Conservation (phyloP, 2,329 filamentous ascomycete genomes). For the Akanthomyces dipterigenus region DNA sequence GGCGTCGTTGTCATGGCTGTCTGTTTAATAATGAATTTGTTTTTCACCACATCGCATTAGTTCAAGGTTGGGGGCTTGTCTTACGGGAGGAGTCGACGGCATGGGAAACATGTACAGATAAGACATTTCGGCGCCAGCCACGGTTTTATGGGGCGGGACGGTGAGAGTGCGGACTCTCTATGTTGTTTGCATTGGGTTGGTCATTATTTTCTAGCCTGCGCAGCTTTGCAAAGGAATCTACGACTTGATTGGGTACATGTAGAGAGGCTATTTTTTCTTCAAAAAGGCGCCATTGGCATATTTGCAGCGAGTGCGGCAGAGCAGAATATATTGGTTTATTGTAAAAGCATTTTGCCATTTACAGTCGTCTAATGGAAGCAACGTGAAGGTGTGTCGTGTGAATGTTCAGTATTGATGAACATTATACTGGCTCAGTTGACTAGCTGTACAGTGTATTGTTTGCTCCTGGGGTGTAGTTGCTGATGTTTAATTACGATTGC, state of each 20-base stretch:
- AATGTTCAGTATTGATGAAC: no score
- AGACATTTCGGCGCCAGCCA: neutral
- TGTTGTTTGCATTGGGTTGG: neutral
- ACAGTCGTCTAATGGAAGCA: neutral
- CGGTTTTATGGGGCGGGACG: neutral
- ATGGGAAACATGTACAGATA: constrained; percentile 2
- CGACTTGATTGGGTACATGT: constrained; percentile 10
- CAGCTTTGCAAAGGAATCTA: neutral
- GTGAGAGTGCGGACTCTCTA: neutral
- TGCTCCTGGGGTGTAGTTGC: no score
- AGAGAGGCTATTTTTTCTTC: neutral
- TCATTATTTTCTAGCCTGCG: neutral
- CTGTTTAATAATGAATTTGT: constrained; percentile 78
- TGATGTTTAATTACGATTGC: no score
- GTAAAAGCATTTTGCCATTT: neutral
- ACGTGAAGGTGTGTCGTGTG: neutral
- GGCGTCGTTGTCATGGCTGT: constrained; percentile 83
- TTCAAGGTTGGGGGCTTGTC: neutral
- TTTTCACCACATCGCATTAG: constrained; percentile 63
- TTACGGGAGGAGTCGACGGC: neutral
- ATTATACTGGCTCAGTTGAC: no score
- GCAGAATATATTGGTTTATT: neutral
- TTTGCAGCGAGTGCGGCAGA: neutral
- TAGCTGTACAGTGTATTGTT: no score
- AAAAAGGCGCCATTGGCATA: constrained; percentile 3